Percentiles rank a stretch among this genome's conserved stretches.
Evolutionary conservation across 768 basidiomycete genomes (phyloP).

Genomic region (Termitomyces sp.): DNA sequence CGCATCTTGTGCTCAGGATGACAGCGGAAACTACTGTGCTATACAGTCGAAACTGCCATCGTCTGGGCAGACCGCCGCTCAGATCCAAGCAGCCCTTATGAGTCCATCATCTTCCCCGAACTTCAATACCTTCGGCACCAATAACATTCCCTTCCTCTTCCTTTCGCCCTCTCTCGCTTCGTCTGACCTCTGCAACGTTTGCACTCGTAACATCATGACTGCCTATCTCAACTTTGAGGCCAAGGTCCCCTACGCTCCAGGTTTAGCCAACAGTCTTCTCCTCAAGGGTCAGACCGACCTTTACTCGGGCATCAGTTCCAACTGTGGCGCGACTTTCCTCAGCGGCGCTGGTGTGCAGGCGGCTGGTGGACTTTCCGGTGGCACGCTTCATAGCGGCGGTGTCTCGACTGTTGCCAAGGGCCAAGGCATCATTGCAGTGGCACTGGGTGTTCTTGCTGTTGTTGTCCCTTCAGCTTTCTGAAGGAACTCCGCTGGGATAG

Average conservation of each 20-base stretch:
- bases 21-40: constrained; percentile 65
- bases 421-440: constrained; percentile 14
- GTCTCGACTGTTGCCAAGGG: constrained; percentile 18
- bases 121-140: constrained; percentile 41
- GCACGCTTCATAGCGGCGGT: constrained; percentile 23
- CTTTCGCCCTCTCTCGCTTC: constrained; percentile 44
- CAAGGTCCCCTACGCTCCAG: constrained; percentile 66
- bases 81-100: constrained; percentile 24
- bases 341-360: constrained; percentile 54
- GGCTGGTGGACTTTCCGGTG: constrained; percentile 51
- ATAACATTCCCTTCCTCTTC: constrained; percentile 81
- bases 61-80: constrained; percentile 18
- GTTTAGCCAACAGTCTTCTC: constrained; percentile 58
- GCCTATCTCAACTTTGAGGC: constrained; percentile 77
- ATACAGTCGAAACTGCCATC: constrained; percentile 32
- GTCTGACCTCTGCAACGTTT: constrained; percentile 68
- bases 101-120: constrained; percentile 42
- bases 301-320: constrained; percentile 53
- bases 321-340: constrained; percentile 72
- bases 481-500: constrained; percentile 6
- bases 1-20: constrained; percentile 76
- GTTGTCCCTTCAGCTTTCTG: constrained; percentile 13
- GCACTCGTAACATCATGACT: constrained; percentile 72
- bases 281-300: constrained; percentile 60
- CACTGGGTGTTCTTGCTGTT: constrained; percentile 13